Conservation (phyloP, 768 basidiomycete genomes). For the Russula griseocarnosa region DNA sequence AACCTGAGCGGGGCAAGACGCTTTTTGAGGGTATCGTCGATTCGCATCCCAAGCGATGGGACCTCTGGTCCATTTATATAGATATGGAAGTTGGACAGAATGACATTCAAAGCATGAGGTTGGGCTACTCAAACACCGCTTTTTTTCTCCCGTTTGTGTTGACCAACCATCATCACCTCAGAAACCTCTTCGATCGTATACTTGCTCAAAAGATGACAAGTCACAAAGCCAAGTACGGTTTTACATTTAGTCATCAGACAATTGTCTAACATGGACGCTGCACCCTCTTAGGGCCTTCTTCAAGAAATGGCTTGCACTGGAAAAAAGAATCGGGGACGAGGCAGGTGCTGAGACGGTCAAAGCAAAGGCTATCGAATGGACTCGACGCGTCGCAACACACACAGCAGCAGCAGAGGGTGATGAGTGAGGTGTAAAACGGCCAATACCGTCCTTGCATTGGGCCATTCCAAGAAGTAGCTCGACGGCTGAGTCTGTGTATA, state of each 20-base stretch:
- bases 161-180: conserved; percentile 32
- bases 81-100: conserved; percentile 87
- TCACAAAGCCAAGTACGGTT: conserved; percentile 90
- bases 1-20: conserved; percentile 93
- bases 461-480: conserved; percentile 23
- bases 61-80: conserved; percentile 94
- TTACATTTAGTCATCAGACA: background rate
- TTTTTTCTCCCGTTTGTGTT: background rate
- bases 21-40: conserved; percentile 96
- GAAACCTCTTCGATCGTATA: conserved; percentile 86
- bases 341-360: conserved; percentile 79
- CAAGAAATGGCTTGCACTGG: conserved; percentile 95
- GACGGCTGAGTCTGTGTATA: conserved; percentile 17
- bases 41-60: conserved; percentile 91
- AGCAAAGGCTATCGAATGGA: conserved; percentile 89
- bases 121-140: conserved; percentile 24
- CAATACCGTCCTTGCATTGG: conserved; percentile 24
- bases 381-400: conserved; percentile 52
- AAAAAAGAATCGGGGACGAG: conserved; percentile 82
- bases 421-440: conserved; percentile 8
- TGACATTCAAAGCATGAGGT: conserved; percentile 79
- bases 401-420: conserved; percentile 10
- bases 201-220: conserved; percentile 84
- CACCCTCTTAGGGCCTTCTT: conserved; percentile 70
- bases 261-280: conserved; percentile 4